Evolutionary conservation across 2,329 filamentous ascomycete species (phyloP), one percentile per base, ranked within the genome.

Genomic region (Ophiostoma himal-ulmi): DNA sequence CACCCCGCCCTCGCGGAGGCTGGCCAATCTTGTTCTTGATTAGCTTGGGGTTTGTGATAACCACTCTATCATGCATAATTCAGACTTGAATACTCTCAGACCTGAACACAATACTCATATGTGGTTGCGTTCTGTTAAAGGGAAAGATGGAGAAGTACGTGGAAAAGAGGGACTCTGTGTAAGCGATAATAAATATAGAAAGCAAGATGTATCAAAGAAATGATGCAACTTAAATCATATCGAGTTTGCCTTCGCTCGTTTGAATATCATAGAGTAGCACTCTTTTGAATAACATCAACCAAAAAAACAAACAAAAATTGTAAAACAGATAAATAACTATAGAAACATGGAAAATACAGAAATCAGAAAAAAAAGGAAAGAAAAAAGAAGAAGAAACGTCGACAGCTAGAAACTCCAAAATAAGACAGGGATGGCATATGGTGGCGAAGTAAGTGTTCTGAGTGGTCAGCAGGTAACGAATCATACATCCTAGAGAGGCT

Each of bases 401-500:
- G 13, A 57, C 11, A 57, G 22, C 11, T 10, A 17, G 20, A 57
- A 54, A 54, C 20, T 30, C 5, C 3, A 54, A 14, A 26, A 57
- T 34, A 34, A 5, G 57, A 34, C 26, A 17, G 26, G 57, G 22
- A 14, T 20, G 34, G 60, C 30, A 26, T 64, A 13, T 36, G 17
- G 64, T 67, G 64, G 64, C 64, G 64, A 67, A 67, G 64, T 37
- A 44, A 64, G 52, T 26, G 52, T 37, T 39, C 62, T 41, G 64
- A 26, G 64, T 67, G 64, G 64, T 67, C 36, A 44, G 26, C 20
- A 26, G n/a, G 20, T 11, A 30, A 41, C 62, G 62, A 67, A 67
- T 67, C 64, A 67, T 14, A 20, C 22, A 67, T 39, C 22, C 48
- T 11, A 30, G 34, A 22, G n/a, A 41, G 37, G 22, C 22, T 39